Percentiles rank a stretch among this genome's conserved stretches.
phyloP scores from a whole-genome alignment of 805 yeast species.

The Metschnikowia matae region DNA sequence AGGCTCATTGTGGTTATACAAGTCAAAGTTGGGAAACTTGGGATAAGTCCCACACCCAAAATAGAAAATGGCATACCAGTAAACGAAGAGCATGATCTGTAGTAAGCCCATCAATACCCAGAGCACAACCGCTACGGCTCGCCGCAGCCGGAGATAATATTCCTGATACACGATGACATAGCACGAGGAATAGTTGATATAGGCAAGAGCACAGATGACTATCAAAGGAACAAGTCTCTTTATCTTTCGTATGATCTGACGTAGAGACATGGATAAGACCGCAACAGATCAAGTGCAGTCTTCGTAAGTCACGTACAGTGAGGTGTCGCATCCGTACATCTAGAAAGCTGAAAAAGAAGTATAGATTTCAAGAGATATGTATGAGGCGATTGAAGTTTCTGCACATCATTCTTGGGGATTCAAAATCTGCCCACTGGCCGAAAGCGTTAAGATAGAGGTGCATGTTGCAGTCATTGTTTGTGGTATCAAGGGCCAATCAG shows the following conservation, averaged over 20 bases:
- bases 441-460: background rate
- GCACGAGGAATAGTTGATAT: constrained; percentile 12
- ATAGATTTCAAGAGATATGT: background rate
- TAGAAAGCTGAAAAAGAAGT: background rate
- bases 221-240: constrained; percentile 7
- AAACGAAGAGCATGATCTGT: constrained; percentile 12
- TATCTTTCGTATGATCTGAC: background rate
- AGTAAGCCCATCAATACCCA: constrained; percentile 13
- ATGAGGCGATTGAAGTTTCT: background rate
- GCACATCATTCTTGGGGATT: background rate
- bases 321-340: background rate
- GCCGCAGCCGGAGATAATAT: constrained; percentile 7
- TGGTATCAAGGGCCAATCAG: background rate
- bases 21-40: constrained; percentile 31
- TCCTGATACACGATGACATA: constrained; percentile 14
- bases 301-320: background rate
- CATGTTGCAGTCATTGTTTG: background rate
- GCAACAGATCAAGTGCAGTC: background rate
- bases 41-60: constrained; percentile 59
- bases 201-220: constrained; percentile 7
- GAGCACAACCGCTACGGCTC: constrained; percentile 13
- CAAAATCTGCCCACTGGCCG: background rate
- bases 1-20: constrained; percentile 18
- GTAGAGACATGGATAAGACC: background rate
- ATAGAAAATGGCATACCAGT: constrained; percentile 44